Conservation (phyloP, 495 filamentous ascomycete species). For the Friedmanniomyces simplex region DNA sequence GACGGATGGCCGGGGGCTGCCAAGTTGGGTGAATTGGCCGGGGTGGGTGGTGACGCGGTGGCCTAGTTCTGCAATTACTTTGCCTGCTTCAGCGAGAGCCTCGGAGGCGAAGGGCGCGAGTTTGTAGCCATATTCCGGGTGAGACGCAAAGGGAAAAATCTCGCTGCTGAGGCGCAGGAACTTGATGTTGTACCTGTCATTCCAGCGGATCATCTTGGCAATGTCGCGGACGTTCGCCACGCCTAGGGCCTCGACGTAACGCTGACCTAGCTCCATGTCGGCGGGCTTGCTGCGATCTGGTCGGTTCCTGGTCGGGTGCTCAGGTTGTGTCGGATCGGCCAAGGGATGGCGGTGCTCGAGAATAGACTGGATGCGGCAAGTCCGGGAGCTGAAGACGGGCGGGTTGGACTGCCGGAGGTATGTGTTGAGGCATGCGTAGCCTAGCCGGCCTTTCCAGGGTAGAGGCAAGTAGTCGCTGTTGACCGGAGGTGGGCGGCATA, state of each 20-base stretch:
- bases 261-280: slow-evolving; percentile 49
- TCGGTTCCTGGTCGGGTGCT: slow-evolving; percentile 71
- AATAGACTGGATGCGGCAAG: slow-evolving; percentile 84
- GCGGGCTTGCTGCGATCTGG: slow-evolving; percentile 62
- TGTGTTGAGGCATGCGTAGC: slow-evolving; percentile 85
- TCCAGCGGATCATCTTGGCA: slow-evolving; percentile 80
- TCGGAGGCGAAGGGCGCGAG: slow-evolving; percentile 77
- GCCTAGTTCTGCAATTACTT: slow-evolving; percentile 65
- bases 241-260: slow-evolving; percentile 66
- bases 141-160: slow-evolving; percentile 94
- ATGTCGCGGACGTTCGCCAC: slow-evolving; percentile 77
- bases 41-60: slow-evolving; percentile 87
- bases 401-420: slow-evolving; percentile 81
- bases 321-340: slow-evolving; percentile 58
- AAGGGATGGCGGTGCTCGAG: slow-evolving; percentile 80
- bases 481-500: slow-evolving; percentile 58
- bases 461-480: slow-evolving; percentile 80
- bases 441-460: slow-evolving; percentile 86
- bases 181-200: slow-evolving; percentile 84
- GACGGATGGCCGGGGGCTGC: slow-evolving; percentile 64
- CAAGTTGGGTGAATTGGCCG: slow-evolving; percentile 81
- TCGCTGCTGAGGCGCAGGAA: slow-evolving; percentile 88
- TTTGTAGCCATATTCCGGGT: slow-evolving; percentile 77
- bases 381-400: slow-evolving; percentile 82
- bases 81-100: slow-evolving; percentile 64